Evolutionary conservation across 257 asterid species (phyloP).

Genomic region (Anisodus acutangulus): DNA sequence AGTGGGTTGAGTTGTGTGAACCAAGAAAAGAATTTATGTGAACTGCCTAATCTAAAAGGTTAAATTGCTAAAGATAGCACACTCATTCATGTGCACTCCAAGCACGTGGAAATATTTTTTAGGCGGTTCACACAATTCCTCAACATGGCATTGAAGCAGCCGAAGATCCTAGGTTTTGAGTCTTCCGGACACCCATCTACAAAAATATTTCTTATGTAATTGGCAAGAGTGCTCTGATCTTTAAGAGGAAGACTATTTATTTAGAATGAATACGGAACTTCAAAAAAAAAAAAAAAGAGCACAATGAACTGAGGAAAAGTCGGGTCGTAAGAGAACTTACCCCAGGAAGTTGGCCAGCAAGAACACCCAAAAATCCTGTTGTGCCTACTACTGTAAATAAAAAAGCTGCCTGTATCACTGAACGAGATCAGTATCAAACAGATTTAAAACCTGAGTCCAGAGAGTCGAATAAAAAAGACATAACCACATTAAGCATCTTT

Average conservation of each 20-base stretch:
- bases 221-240: neutral
- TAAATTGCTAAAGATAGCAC: too few relatives aligned
- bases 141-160: too few relatives aligned
- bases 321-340: conserved; percentile 50
- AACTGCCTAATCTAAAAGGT: too few relatives aligned
- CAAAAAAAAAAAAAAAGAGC: neutral
- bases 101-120: too few relatives aligned
- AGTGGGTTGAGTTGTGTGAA: too few relatives aligned
- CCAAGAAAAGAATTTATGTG: too few relatives aligned
- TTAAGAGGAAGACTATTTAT: neutral
- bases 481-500: neutral
- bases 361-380: conserved; percentile 78
- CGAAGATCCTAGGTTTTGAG: too few relatives aligned
- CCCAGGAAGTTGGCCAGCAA: conserved; percentile 99
- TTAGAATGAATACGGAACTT: conserved; percentile 12
- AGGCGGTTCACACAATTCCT: too few relatives aligned
- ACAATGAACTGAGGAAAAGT: conserved; percentile 3
- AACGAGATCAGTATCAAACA: conserved; percentile 66
- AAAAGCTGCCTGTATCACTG: conserved; percentile 98
- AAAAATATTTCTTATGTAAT: too few relatives aligned
- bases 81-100: too few relatives aligned
- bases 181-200: too few relatives aligned
- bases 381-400: conserved; percentile 93
- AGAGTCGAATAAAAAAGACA: neutral
- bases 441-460: neutral